These are phyloP conservation scores for Yamadazyma phyllophila DNA, from an alignment of 805 yeast species.

Conservation along the genomic window DNA sequence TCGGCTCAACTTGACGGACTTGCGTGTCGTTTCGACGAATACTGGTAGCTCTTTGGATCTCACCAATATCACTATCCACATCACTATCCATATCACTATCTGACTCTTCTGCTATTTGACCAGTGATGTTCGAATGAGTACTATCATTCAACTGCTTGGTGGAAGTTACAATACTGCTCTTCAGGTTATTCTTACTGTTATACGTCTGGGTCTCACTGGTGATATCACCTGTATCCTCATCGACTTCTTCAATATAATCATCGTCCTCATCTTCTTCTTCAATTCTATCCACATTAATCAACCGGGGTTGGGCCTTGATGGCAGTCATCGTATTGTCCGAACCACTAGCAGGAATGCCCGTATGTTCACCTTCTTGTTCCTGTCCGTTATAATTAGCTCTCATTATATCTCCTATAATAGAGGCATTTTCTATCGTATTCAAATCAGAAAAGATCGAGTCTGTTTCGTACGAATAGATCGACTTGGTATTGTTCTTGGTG, in stretches of 20 bases:
- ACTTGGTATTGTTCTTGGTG: conserved; percentile 41
- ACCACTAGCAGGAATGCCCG: not conserved
- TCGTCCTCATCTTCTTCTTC: conserved; percentile 43
- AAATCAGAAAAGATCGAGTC: conserved; percentile 43
- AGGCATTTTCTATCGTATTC: conserved; percentile 46
- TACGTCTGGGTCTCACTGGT: not conserved
- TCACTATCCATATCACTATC: conserved; percentile 29
- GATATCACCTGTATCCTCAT: conserved; percentile 8
- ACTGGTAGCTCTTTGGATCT: conserved; percentile 41
- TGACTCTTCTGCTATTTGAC: conserved; percentile 15
- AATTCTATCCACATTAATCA: conserved; percentile 55
- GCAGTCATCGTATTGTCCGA: conserved; percentile 55
- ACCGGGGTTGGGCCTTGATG: conserved; percentile 68
- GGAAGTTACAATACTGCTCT: conserved; percentile 7
- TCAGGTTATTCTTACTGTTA: conserved; percentile 2
- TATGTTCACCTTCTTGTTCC: conserved; percentile 9
- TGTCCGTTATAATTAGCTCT: conserved; percentile 18
- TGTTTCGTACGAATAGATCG: conserved; percentile 44
- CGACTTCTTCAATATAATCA: conserved; percentile 20
- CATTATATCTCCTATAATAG: conserved; percentile 41
- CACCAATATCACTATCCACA: conserved; percentile 47
- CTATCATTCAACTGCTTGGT: conserved; percentile 13
- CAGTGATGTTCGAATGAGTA: conserved; percentile 10
- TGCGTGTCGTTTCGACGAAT: conserved; percentile 18
- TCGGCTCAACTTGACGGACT: conserved; percentile 6